These are phyloP conservation scores for Neurospora pannonica DNA, from an alignment of 495 filamentous ascomycete species.

Conservation along the genomic window DNA sequence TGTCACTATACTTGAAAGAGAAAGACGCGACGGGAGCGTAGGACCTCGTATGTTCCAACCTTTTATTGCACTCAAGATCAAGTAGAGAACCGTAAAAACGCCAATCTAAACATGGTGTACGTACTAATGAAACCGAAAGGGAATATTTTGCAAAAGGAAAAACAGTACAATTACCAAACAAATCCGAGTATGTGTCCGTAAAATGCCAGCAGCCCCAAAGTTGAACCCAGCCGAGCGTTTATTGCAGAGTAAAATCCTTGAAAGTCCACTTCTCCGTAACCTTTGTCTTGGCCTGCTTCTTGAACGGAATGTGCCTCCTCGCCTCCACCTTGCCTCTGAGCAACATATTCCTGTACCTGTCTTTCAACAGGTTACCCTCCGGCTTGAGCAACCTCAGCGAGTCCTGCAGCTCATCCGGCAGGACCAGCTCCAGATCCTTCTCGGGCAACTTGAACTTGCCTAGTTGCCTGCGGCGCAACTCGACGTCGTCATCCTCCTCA, in stretches of 20 bases:
- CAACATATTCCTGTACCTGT: slow-evolving; percentile 81
- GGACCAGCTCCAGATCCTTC: slow-evolving; percentile 73
- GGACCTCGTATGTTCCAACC: not conserved
- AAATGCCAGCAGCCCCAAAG: not conserved
- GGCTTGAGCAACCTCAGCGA: slow-evolving; percentile 82
- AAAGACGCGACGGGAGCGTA: not conserved
- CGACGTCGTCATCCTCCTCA: slow-evolving; percentile 46
- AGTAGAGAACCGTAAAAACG: not conserved
- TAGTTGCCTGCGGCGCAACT: slow-evolving; percentile 64
- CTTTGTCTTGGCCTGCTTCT: slow-evolving; percentile 66
- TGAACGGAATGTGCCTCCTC: slow-evolving; percentile 63
- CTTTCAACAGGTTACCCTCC: slow-evolving; percentile 85
- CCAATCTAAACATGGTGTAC: not conserved
- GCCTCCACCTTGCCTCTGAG: slow-evolving; percentile 83
- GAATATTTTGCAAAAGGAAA: not conserved
- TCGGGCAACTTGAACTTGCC: slow-evolving; percentile 72
- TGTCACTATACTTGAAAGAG: no score
- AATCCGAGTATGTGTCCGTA: not conserved
- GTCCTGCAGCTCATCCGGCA: slow-evolving; percentile 90
- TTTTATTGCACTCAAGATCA: not conserved
- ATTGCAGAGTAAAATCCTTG: slow-evolving; percentile 64
- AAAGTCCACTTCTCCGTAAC: slow-evolving; percentile 92
- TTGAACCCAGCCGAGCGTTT: not conserved
- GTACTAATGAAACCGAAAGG: not conserved
- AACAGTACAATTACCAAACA: not conserved